phyloP scores from a whole-genome alignment of 1,284 basidiomycete genomes.

The Xerocomus cyaneibrunnescens region DNA sequence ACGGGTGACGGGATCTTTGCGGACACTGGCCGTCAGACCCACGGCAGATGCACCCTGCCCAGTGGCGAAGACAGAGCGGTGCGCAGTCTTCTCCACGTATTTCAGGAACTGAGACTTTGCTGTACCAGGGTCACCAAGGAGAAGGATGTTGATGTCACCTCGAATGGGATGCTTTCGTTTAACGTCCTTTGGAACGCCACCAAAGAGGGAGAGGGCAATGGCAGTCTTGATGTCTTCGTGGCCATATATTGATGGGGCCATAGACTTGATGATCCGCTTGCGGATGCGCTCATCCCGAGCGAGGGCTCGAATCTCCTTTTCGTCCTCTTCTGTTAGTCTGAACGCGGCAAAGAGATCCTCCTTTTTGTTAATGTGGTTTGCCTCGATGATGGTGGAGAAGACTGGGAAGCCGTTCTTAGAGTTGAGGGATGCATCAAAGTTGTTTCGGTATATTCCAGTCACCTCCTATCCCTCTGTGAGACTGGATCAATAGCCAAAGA shows the following conservation, averaged over 20 bases:
- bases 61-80: conserved; percentile 96
- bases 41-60: conserved; percentile 98
- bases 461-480: conserved; percentile 65
- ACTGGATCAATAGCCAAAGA: neutral
- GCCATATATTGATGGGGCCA: conserved; percentile 97
- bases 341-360: conserved; percentile 95
- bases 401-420: conserved; percentile 99
- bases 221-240: conserved; percentile 99
- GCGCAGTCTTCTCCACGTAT: conserved; percentile 98
- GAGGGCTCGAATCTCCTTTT: conserved; percentile 85
- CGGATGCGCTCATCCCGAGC: conserved; percentile 92
- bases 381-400: conserved; percentile 97
- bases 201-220: conserved; percentile 91
- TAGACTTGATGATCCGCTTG: conserved; percentile 97
- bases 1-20: conserved; percentile 94
- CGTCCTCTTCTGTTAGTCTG: conserved; percentile 95
- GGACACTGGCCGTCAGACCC: conserved; percentile 96
- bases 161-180: conserved; percentile 95
- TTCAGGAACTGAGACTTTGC: conserved; percentile 99
- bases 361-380: conserved; percentile 97
- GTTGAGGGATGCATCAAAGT: conserved; percentile 97
- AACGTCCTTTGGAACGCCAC: conserved; percentile 93
- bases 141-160: conserved; percentile 95
- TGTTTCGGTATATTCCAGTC: conserved; percentile 97
- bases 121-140: conserved; percentile 97